These are phyloP conservation scores for Limnomonas spitsbergensis DNA, from an alignment of 139 green algal genomes.

Conservation along the genomic window DNA sequence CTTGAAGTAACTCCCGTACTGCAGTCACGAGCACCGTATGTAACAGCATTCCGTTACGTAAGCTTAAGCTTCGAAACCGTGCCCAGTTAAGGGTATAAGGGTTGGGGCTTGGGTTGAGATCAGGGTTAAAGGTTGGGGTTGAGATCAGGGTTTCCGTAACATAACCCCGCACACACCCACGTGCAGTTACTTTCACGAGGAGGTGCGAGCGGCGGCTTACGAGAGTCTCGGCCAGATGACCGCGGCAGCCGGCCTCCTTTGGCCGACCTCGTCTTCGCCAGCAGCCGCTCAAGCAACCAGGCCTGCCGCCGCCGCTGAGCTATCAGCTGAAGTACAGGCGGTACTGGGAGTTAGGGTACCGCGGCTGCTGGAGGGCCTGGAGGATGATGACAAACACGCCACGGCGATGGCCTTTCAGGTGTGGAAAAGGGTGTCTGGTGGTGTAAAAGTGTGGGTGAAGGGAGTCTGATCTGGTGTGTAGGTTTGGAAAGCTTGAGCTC, in stretches of 20 bases:
- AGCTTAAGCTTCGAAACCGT: too few species aligned
- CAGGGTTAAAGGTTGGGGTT: too few species aligned
- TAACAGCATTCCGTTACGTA: too few species aligned
- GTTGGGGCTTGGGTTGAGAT: too few species aligned
- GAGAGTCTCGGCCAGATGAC: constrained; percentile 34
- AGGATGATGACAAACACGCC: constrained; percentile 23
- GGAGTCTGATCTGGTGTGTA: too few species aligned
- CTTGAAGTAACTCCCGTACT: too few species aligned
- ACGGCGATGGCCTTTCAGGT: constrained; percentile 20
- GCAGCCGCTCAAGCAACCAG: background rate
- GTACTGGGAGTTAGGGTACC: constrained; percentile 22
- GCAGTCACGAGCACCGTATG: too few species aligned
- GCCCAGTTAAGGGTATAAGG: too few species aligned
- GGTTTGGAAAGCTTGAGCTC: too few species aligned
- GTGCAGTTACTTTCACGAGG: constrained; percentile 61
- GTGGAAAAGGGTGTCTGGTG: background rate
- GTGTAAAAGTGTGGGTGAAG: too few species aligned
- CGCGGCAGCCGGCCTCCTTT: constrained; percentile 22
- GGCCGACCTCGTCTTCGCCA: constrained; percentile 3
- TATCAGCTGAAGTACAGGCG: constrained; percentile 28
- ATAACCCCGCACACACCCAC: too few species aligned
- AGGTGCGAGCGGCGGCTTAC: constrained; percentile 49
- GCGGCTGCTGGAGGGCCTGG: constrained; percentile 19
- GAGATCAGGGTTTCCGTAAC: too few species aligned
- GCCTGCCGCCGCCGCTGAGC: background rate